phyloP scores from a whole-genome alignment of 148 eudicot species.

The Salicornia ramosissima region DNA sequence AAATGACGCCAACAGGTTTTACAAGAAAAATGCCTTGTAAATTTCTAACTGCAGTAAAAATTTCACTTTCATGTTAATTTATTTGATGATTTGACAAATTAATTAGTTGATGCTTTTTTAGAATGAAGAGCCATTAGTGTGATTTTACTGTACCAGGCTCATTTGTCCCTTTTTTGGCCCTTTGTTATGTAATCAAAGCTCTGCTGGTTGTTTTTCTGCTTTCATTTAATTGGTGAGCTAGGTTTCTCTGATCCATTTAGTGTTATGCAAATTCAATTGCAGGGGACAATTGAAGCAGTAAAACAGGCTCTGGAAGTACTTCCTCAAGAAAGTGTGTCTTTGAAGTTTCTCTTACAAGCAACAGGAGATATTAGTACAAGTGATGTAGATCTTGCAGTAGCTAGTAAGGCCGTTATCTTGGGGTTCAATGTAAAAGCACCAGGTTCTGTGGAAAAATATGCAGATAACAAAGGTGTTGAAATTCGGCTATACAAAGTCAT shows the following conservation, averaged over 20 bases:
- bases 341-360: conserved; percentile 87
- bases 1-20: no score
- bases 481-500: conserved; percentile 78
- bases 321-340: conserved; percentile 77
- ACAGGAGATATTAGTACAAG: conserved; percentile 84
- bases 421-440: conserved; percentile 90
- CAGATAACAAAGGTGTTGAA: conserved; percentile 74
- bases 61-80: background rate
- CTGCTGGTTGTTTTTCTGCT: background rate
- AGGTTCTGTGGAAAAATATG: conserved; percentile 74
- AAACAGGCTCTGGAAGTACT: conserved; percentile 85
- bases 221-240: background rate
- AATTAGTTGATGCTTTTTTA: background rate
- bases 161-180: background rate
- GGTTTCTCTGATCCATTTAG: background rate
- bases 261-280: conserved; percentile 18
- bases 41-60: no score
- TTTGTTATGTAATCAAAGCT: background rate
- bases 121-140: background rate
- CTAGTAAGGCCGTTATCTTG: conserved; percentile 70
- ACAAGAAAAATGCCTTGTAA: no score
- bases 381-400: conserved; percentile 94
- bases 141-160: background rate
- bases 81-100: background rate
- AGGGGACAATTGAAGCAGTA: conserved; percentile 95